Conservation (phyloP, 2,329 filamentous ascomycete genomes). For the Fusarium aywerte region DNA sequence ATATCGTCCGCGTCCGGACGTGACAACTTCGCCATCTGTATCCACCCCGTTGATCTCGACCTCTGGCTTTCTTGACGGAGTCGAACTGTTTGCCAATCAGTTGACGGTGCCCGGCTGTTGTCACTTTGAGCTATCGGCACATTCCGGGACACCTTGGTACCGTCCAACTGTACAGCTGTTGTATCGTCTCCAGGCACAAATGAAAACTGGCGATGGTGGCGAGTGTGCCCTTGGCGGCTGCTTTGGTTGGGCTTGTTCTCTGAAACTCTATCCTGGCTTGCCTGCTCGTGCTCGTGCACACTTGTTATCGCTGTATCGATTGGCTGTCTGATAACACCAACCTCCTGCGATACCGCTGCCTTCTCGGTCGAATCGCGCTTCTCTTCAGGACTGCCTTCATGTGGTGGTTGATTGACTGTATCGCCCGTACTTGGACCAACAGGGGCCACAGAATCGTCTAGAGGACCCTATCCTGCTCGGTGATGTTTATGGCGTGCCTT, state of each 20-base stretch:
- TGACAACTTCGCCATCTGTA: constrained; percentile 3
- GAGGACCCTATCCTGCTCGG: constrained; percentile 7
- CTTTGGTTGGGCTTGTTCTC: neutral
- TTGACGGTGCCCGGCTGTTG: neutral
- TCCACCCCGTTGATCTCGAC: constrained; percentile 36
- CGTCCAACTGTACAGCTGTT: constrained; percentile 10
- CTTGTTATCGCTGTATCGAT: neutral
- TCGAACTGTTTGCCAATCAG: neutral
- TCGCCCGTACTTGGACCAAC: constrained; percentile 6
- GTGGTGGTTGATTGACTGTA: constrained; percentile 4
- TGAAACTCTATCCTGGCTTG: neutral
- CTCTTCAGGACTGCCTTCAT: constrained; percentile 9
- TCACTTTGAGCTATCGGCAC: neutral
- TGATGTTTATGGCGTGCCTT: constrained; percentile 7
- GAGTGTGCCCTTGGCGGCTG: neutral
- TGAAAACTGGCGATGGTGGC: constrained; percentile 45
- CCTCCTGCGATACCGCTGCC: neutral
- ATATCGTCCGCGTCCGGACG: constrained; percentile 12
- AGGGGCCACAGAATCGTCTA: neutral
- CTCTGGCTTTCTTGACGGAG: constrained; percentile 2
- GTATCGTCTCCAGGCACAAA: constrained; percentile 46
- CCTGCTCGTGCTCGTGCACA: neutral
- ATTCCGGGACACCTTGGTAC: neutral
- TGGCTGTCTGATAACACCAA: neutral
- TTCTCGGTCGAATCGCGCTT: constrained; percentile 9